These are phyloP conservation scores for Russula virescens DNA, from an alignment of 768 basidiomycete species.

Conservation along the genomic window DNA sequence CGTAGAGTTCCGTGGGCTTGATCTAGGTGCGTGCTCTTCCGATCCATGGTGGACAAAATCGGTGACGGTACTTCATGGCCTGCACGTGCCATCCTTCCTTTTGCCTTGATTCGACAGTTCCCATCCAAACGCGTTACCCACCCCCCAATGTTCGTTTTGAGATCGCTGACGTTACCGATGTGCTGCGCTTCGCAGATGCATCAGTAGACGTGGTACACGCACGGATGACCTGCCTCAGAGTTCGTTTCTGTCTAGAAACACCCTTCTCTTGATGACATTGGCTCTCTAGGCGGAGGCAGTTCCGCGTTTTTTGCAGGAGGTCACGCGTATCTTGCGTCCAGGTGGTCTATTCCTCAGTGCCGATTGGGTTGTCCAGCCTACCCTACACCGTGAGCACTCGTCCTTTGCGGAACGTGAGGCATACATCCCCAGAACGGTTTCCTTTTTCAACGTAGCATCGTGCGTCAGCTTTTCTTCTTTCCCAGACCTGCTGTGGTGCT, in stretches of 20 bases:
- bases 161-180: slow-evolving; percentile 50
- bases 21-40: slow-evolving; percentile 54
- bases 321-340: slow-evolving; percentile 56
- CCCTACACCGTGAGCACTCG: slow-evolving; percentile 22
- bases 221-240: slow-evolving; percentile 53
- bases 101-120: slow-evolving; percentile 44
- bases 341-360: slow-evolving; percentile 66
- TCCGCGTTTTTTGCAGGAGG: slow-evolving; percentile 47
- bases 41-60: background rate
- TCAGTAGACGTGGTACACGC: slow-evolving; percentile 68
- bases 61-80: background rate
- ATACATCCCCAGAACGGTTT: slow-evolving; percentile 11
- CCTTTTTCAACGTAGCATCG: slow-evolving; percentile 14
- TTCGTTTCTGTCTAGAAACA: slow-evolving; percentile 33
- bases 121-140: slow-evolving; percentile 62
- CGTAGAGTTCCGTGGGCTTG: slow-evolving; percentile 62
- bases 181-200: slow-evolving; percentile 45
- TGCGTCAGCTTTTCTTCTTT: background rate
- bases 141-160: slow-evolving; percentile 58
- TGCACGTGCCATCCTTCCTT: background rate
- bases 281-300: slow-evolving; percentile 50
- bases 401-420: background rate
- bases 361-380: slow-evolving; percentile 49
- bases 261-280: slow-evolving; percentile 18
- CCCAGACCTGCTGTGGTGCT: background rate